phyloP scores from a whole-genome alignment of 148 eudicot genomes.

The Spergularia marina region DNA sequence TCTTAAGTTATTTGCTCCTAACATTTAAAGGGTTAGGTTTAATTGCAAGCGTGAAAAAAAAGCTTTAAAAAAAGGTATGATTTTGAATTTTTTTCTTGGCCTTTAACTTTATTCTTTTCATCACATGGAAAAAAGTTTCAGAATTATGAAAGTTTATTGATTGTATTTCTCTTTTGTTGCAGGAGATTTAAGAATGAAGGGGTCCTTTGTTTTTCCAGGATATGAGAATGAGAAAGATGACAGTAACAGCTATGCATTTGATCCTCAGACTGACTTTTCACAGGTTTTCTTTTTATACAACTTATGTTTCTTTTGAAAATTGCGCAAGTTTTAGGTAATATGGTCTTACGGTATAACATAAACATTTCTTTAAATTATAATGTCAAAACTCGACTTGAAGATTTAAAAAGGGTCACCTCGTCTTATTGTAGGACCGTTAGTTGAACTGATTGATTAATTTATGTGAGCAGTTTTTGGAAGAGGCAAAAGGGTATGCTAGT shows the following conservation, averaged over 20 bases:
- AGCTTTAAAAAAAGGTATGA: neutral
- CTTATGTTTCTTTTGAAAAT: neutral
- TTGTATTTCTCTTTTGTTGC: neutral
- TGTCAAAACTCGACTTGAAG: too few species aligned
- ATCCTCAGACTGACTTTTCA: neutral
- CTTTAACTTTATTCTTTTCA: neutral
- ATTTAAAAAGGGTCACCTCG: neutral
- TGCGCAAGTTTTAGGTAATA: too few species aligned
- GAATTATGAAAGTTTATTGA: neutral
- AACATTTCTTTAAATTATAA: too few species aligned
- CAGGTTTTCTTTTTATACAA: neutral
- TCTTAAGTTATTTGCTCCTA: neutral
- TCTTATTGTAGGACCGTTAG: neutral
- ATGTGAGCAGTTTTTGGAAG: slow-evolving; percentile 29
- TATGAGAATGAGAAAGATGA: slow-evolving; percentile 8
- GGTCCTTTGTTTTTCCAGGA: slow-evolving; percentile 20
- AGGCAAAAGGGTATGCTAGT: slow-evolving; percentile 21
- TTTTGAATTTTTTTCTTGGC: neutral
- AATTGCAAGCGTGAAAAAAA: neutral
- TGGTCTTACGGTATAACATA: too few species aligned
- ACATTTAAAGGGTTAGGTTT: neutral
- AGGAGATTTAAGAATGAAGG: slow-evolving; percentile 20
- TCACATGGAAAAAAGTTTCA: neutral
- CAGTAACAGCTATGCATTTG: neutral
- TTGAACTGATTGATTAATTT: neutral